A percentile compares a stretch with the other conserved stretches of the same genome.
phyloP scores from a whole-genome alignment of 805 yeast genomes.

The Metschnikowia lochheadii region DNA sequence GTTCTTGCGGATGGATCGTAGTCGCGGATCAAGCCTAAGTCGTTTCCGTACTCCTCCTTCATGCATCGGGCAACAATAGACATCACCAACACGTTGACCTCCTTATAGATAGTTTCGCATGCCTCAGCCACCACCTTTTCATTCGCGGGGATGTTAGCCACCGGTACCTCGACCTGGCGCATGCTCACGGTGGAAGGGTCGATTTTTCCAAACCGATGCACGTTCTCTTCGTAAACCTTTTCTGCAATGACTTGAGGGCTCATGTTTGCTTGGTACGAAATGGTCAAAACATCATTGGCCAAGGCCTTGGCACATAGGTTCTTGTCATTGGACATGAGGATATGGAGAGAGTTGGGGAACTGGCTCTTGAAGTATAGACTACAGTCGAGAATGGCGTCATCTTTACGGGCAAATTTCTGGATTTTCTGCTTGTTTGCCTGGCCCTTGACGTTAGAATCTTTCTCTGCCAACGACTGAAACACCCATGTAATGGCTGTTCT shows the following conservation, averaged over 20 bases:
- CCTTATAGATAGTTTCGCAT: conserved; percentile 30
- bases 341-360: conserved; percentile 37
- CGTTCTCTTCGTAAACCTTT: conserved; percentile 36
- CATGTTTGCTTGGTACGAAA: conserved; percentile 48
- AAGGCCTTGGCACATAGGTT: conserved; percentile 79
- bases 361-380: conserved; percentile 57
- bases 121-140: conserved; percentile 11
- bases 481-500: conserved; percentile 80
- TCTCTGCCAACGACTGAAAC: conserved; percentile 52
- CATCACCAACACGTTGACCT: conserved; percentile 37
- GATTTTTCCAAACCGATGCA: conserved; percentile 20
- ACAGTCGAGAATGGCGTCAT: conserved; percentile 85
- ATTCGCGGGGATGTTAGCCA: neutral
- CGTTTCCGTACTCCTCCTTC: conserved; percentile 54
- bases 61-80: conserved; percentile 51
- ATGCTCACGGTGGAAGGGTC: conserved; percentile 4
- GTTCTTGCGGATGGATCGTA: conserved; percentile 37
- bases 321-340: conserved; percentile 76
- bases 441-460: conserved; percentile 51
- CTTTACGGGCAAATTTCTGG: conserved; percentile 48
- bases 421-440: conserved; percentile 57
- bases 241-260: conserved; percentile 40
- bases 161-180: conserved; percentile 10
- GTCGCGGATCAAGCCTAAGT: conserved; percentile 44
- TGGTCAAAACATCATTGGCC: conserved; percentile 60